Evolutionary conservation across 768 basidiomycete genomes (phyloP).

Genomic region (Hydnomerulius pinastri): DNA sequence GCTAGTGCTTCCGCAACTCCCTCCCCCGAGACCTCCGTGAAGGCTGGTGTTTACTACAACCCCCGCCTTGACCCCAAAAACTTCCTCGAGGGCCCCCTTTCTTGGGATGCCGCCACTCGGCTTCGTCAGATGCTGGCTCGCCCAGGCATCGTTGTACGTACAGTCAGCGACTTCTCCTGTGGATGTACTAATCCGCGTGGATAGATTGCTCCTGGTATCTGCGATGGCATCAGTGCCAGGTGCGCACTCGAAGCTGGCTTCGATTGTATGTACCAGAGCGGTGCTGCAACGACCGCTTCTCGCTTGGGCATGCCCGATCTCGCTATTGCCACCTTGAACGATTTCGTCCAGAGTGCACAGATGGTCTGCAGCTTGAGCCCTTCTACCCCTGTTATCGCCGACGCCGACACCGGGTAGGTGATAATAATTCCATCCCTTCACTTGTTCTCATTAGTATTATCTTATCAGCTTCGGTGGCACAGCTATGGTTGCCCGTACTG

Average conservation of each 20-base stretch:
- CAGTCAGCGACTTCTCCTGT: neutral
- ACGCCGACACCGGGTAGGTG: constrained; percentile 74
- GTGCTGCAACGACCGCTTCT: constrained; percentile 80
- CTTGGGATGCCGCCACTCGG: constrained; percentile 67
- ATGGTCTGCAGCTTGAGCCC: constrained; percentile 72
- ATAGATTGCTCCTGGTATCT: constrained; percentile 76
- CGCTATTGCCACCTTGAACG: constrained; percentile 76
- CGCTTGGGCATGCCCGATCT: constrained; percentile 78
- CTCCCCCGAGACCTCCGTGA: constrained; percentile 14
- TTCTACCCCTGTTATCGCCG: constrained; percentile 70
- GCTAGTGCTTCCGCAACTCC: neutral
- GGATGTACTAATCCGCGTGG: constrained; percentile 1
- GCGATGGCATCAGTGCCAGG: constrained; percentile 78
- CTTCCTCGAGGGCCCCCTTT: constrained; percentile 68
- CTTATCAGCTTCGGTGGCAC: constrained; percentile 63
- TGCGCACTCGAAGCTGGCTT: constrained; percentile 83
- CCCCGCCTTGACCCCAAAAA: constrained; percentile 68
- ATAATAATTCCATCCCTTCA: neutral
- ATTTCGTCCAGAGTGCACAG: constrained; percentile 70
- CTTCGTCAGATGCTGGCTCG: constrained; percentile 69
- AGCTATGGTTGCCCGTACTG: constrained; percentile 73
- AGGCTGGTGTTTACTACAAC: constrained; percentile 54
- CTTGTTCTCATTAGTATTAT: constrained; percentile 17
- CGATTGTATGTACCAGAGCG: constrained; percentile 76
- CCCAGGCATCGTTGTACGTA: constrained; percentile 73